Percentiles rank a stretch among this genome's conserved stretches.
Evolutionary conservation across 495 filamentous ascomycete species (phyloP).

Genomic region (Aspergillus incahuasiensis): DNA sequence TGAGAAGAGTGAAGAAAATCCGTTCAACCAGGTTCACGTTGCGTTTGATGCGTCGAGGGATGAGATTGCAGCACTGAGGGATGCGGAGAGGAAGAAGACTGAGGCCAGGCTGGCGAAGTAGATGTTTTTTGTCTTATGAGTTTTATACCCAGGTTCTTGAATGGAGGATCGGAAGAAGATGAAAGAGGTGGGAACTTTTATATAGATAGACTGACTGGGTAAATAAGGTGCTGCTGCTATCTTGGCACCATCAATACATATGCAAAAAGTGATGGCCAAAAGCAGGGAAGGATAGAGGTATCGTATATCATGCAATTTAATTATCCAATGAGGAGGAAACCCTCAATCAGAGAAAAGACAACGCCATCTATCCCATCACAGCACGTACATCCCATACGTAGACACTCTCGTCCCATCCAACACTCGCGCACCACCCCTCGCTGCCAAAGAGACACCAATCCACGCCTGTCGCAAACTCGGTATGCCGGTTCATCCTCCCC

Average conservation of each 20-base stretch:
- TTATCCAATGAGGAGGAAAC: constrained; percentile 20
- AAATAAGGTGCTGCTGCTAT: background rate
- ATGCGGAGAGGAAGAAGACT: constrained; percentile 66
- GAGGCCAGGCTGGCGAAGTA: constrained; percentile 59
- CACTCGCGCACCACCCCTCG: constrained; percentile 92
- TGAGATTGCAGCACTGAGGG: constrained; percentile 63
- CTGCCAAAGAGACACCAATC: constrained; percentile 97
- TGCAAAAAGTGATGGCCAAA: constrained; percentile 1
- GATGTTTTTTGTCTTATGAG: background rate
- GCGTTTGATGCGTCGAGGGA: constrained; percentile 72
- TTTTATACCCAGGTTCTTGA: constrained; percentile 17
- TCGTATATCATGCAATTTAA: constrained; percentile 22
- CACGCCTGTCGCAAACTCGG: constrained; percentile 94
- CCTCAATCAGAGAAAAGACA: constrained; percentile 3
- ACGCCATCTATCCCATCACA: constrained; percentile 46
- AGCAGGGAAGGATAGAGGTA: constrained; percentile 19
- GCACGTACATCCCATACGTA: constrained; percentile 86
- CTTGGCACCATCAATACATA: background rate
- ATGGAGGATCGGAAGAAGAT: background rate
- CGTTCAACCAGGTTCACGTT: constrained; percentile 77
- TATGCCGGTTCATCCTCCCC: constrained; percentile 85
- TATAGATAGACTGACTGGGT: background rate
- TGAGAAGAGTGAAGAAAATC: constrained; percentile 86
- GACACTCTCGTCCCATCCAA: constrained; percentile 88
- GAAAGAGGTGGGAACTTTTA: background rate